phyloP scores from a whole-genome alignment of 768 basidiomycete genomes.

The Amanita subjunquillea region DNA sequence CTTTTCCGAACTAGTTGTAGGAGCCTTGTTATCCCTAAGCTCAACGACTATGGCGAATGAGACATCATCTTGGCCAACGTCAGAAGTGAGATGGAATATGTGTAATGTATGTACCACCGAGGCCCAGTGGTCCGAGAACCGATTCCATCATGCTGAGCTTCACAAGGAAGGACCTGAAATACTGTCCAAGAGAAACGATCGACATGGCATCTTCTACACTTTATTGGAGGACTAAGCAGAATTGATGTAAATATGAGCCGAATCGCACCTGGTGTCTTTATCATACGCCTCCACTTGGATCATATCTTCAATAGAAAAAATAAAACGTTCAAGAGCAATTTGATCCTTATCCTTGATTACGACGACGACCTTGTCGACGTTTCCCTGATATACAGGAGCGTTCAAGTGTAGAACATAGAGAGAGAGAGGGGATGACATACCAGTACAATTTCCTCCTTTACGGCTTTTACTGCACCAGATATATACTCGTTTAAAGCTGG shows the following conservation, averaged over 20 bases:
- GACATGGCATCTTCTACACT: constrained; percentile 71
- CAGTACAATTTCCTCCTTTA: constrained; percentile 62
- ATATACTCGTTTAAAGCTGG: constrained; percentile 85
- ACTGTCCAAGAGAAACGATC: constrained; percentile 50
- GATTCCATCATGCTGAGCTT: constrained; percentile 74
- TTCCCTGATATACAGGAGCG: constrained; percentile 41
- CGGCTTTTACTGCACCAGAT: constrained; percentile 75
- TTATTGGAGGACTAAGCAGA: background rate
- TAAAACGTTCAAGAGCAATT: constrained; percentile 78
- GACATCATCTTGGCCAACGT: constrained; percentile 38
- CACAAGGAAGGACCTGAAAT: constrained; percentile 75
- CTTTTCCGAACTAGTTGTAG: constrained; percentile 39
- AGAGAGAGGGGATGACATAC: constrained; percentile 26
- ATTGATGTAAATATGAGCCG: background rate
- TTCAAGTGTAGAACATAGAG: background rate
- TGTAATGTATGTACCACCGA: constrained; percentile 31
- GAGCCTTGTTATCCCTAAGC: constrained; percentile 55
- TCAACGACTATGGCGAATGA: constrained; percentile 83
- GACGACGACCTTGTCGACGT: constrained; percentile 69
- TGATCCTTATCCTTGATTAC: constrained; percentile 80
- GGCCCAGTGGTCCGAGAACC: constrained; percentile 49
- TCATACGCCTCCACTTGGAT: constrained; percentile 59
- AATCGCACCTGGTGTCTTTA: constrained; percentile 53
- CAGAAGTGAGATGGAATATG: background rate
- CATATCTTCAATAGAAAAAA: constrained; percentile 82